Evolutionary conservation across 2,329 filamentous ascomycete genomes (phyloP).

Genomic region (Ophiostoma quercus): DNA sequence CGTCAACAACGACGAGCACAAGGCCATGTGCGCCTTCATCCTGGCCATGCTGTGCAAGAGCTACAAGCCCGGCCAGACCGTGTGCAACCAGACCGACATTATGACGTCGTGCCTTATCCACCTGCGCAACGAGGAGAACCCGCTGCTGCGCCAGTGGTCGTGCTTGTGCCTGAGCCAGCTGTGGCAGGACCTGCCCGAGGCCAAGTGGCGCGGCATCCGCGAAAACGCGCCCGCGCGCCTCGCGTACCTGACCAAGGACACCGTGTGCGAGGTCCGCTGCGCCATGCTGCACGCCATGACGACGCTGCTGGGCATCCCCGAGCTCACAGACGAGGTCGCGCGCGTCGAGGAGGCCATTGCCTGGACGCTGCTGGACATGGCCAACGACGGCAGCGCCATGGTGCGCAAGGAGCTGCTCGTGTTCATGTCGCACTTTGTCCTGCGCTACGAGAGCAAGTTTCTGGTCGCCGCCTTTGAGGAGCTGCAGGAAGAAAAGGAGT

Average conservation of each 20-base stretch:
- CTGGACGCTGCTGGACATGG: constrained; percentile 83
- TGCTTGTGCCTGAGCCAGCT: constrained; percentile 93
- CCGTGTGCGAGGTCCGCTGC: constrained; percentile 85
- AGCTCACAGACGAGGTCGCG: constrained; percentile 84
- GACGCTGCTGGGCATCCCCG: constrained; percentile 87
- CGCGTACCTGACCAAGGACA: constrained; percentile 74
- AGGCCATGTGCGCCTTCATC: constrained; percentile 98
- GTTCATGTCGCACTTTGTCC: constrained; percentile 87
- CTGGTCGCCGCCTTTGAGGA: constrained; percentile 89
- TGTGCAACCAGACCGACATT: constrained; percentile 84
- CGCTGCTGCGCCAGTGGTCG: constrained; percentile 87
- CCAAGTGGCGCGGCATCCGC: constrained; percentile 92
- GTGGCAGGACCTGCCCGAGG: constrained; percentile 85
- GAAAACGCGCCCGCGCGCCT: constrained; percentile 79
- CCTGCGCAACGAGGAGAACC: constrained; percentile 78
- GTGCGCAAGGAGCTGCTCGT: constrained; percentile 90
- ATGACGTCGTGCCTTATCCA: constrained; percentile 83
- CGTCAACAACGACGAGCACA: constrained; percentile 85
- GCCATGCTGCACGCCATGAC: constrained; percentile 92
- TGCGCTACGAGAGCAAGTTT: constrained; percentile 88
- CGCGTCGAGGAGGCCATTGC: constrained; percentile 88
- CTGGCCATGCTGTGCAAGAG: constrained; percentile 95
- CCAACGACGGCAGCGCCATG: constrained; percentile 87
- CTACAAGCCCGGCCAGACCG: constrained; percentile 84
- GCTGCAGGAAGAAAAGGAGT: constrained; percentile 74